phyloP scores from a whole-genome alignment of 768 basidiomycete species.

The Mycena filopes region DNA sequence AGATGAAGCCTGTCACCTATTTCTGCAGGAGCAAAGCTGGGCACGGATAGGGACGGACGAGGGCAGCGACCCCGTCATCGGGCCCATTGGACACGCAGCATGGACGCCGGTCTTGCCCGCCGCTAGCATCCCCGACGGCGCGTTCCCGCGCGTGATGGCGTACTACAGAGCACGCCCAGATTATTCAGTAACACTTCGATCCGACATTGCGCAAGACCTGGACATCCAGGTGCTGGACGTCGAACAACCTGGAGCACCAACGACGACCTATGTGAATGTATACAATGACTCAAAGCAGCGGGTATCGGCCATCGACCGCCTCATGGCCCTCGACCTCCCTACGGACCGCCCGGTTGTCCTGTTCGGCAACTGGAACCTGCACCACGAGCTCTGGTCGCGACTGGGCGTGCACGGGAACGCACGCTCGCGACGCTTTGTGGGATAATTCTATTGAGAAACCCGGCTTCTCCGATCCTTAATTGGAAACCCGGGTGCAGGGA shows the following conservation, averaged over 20 bases:
- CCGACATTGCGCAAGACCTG: constrained; percentile 36
- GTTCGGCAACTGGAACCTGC: constrained; percentile 5
- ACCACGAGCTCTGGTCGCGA: constrained; percentile 15
- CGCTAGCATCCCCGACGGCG: not conserved
- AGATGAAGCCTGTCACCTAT: no score
- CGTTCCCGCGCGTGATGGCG: constrained; percentile 27
- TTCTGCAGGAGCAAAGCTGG: constrained; percentile 42
- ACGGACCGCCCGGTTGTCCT: not conserved
- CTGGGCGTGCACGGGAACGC: not conserved
- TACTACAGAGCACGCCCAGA: constrained; percentile 31
- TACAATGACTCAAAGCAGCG: constrained; percentile 37
- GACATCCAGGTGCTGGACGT: constrained; percentile 41
- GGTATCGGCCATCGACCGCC: not conserved
- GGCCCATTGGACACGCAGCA: constrained; percentile 15
- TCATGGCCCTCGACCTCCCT: not conserved
- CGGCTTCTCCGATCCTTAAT: no score
- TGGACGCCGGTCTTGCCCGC: constrained; percentile 28
- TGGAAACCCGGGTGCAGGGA: no score
- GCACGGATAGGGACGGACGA: constrained; percentile 29
- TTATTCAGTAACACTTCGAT: constrained; percentile 37
- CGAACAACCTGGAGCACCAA: constrained; percentile 25
- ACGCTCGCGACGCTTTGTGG: not conserved
- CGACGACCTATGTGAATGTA: constrained; percentile 37
- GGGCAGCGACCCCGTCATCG: constrained; percentile 9
- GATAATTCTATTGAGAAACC: no score